Conservation (phyloP, 1,139 yeast species). For the Entelexis paramagnoliae region DNA sequence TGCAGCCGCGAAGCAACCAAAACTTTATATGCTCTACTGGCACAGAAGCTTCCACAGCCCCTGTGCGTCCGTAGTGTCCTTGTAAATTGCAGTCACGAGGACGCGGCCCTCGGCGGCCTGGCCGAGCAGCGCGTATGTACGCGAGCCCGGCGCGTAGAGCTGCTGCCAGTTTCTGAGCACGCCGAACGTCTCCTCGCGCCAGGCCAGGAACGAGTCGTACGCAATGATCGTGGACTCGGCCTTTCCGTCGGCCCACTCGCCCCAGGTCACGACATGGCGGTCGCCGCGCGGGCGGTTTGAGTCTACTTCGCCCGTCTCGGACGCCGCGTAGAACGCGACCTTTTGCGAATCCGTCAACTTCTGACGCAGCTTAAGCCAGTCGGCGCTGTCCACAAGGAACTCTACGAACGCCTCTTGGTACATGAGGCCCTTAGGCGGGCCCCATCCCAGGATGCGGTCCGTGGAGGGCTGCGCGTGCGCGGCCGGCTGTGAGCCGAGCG, state of each 20-base stretch:
- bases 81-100: constrained; percentile 76
- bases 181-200: constrained; percentile 89
- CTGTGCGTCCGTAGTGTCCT: constrained; percentile 52
- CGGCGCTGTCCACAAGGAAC: constrained; percentile 59
- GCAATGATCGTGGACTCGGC: constrained; percentile 84
- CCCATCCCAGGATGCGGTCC: constrained; percentile 92
- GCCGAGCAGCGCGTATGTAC: constrained; percentile 51
- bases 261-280: constrained; percentile 84
- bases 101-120: constrained; percentile 52
- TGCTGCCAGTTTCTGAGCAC: constrained; percentile 91
- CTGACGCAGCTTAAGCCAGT: constrained; percentile 51
- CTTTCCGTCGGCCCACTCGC: constrained; percentile 78
- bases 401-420: constrained; percentile 93
- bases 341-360: constrained; percentile 6
- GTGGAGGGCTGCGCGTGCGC: constrained; percentile 60
- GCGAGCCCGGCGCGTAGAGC: constrained; percentile 51
- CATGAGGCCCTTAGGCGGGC: constrained; percentile 79
- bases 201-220: constrained; percentile 76
- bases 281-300: constrained; percentile 39
- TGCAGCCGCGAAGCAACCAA: background rate
- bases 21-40: background rate
- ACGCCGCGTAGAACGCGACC: constrained; percentile 21
- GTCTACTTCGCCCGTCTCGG: constrained; percentile 24
- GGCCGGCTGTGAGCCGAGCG: constrained; percentile 94
- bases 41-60: constrained; percentile 64